Percentiles rank a stretch among this genome's conserved stretches.
Conservation (phyloP, 306 rosid species). For the Chamaecrista fasciculata region DNA sequence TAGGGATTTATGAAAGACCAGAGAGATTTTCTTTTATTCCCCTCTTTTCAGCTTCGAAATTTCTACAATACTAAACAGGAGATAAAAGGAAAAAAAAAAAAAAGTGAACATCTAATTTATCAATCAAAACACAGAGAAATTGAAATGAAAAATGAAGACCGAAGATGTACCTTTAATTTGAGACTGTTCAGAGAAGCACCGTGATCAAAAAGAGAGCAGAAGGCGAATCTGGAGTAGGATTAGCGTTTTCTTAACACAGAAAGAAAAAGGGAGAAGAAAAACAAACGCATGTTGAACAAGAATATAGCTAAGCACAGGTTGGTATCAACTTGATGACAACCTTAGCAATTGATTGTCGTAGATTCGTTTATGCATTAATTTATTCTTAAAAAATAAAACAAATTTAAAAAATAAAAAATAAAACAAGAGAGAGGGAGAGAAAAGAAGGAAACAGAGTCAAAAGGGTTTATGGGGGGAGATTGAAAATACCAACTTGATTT, state of each 20-base stretch:
- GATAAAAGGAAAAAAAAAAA: constrained; percentile 18
- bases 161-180: constrained; percentile 31
- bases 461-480: constrained; percentile 5
- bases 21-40: background rate
- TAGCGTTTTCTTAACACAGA: background rate
- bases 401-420: background rate
- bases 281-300: constrained; percentile 19
- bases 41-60: constrained; percentile 12
- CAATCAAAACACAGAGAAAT: constrained; percentile 8
- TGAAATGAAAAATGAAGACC: constrained; percentile 7
- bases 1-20: background rate
- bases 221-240: constrained; percentile 14
- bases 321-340: constrained; percentile 38
- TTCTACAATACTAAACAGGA: background rate
- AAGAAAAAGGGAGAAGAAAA: constrained; percentile 14
- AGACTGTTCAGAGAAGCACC: constrained; percentile 19
- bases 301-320: constrained; percentile 46
- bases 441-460: constrained; percentile 17
- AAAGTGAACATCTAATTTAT: constrained; percentile 1
- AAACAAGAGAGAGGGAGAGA: too few relatives aligned
- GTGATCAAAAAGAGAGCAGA: constrained; percentile 1
- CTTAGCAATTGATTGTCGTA: constrained; percentile 10
- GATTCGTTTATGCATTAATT: constrained; percentile 23
- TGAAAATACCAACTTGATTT: background rate
- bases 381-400: background rate